Base-by-base conservation (phyloP, 768 basidiomycete genomes). In the Leccinum rimulosum region DNA sequence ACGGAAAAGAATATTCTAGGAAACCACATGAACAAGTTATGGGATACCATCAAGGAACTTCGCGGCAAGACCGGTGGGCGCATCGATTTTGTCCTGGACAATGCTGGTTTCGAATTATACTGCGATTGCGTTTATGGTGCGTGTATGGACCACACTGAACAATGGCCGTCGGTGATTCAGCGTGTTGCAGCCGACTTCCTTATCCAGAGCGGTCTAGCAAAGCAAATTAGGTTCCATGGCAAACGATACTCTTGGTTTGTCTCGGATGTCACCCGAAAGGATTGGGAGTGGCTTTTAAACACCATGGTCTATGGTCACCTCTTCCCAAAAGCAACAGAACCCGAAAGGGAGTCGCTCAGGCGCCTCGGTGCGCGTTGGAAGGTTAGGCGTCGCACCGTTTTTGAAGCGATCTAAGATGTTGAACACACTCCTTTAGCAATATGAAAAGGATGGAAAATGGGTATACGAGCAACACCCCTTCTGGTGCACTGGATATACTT, bases 401-500 rank as follows among this genome's bases (percentile, higher is more conserved):
- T 53, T 3, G 28, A 19, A 45, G n/a, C 36, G 35, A 14, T 43
- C 54, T 28, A 7, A 2, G 31, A 45, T 52, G 33, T 8, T 68
- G 52, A 71, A 9, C 19, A 38, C 12, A 14, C 31, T 48, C 17
- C 17, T 54, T 50, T 35, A 91, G 89, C 82, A 93, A 85, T 97
- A 97, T 70, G 93, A 93, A 74, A 88, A 83, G 70, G 88, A 96
- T 70, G 92, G 93, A 38, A 92, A 84, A 77, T 96, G 93, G 92
- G 84, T 93, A 33, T 96, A 95, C 71, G 94, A 97, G 73, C 89
- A 93, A 67, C 93, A 95, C 66, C 89, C 91, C 10, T 94, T 92
- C 80, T 94, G 92, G 92, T 94, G 92, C 72, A 92, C 93, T n/a
- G 95, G 94, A 6, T 95, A 92, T 77, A 95, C 93, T 43, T 96